These are phyloP conservation scores for Diplotaxis tenuifolia DNA, from an alignment of 345 rosid genomes.

Conservation along the genomic window DNA sequence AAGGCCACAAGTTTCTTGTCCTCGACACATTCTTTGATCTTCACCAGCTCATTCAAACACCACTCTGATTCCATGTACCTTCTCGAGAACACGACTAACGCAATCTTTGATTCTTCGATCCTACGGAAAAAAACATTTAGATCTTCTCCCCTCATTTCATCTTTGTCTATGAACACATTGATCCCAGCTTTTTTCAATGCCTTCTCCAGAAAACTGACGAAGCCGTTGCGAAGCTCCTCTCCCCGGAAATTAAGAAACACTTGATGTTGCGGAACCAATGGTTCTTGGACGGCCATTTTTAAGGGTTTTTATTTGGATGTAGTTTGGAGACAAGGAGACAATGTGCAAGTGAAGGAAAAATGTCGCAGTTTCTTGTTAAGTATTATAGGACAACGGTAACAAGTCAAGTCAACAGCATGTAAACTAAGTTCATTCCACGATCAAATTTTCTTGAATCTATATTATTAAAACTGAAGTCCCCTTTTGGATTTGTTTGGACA, in stretches of 20 bases:
- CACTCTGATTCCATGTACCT: constrained; percentile 3
- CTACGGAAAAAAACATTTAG: background rate
- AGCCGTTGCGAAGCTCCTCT: background rate
- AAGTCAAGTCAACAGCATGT: constrained; percentile 11
- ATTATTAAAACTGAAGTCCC: no score
- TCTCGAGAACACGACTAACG: constrained; percentile 12
- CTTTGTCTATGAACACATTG: constrained; percentile 16
- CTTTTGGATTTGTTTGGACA: no score
- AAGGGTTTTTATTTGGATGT: constrained; percentile 4
- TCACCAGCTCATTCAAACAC: constrained; percentile 14
- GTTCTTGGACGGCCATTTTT: constrained; percentile 2
- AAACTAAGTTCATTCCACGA: constrained; percentile 19
- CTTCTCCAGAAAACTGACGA: background rate
- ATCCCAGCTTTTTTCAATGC: constrained; percentile 5
- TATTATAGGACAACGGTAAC: constrained; percentile 1
- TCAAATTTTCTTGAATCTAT: constrained; percentile 10
- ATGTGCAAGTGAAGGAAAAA: constrained; percentile 16
- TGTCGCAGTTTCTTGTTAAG: constrained; percentile 4
- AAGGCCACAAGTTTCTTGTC: constrained; percentile 7
- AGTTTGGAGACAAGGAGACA: background rate
- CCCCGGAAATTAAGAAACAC: constrained; percentile 39
- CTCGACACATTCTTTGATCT: constrained; percentile 3
- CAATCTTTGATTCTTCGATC: constrained; percentile 19
- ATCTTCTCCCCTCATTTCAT: constrained; percentile 8
- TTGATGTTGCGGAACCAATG: background rate